Conservation (phyloP, 495 filamentous ascomycete species). For the Penicillium soppii region DNA sequence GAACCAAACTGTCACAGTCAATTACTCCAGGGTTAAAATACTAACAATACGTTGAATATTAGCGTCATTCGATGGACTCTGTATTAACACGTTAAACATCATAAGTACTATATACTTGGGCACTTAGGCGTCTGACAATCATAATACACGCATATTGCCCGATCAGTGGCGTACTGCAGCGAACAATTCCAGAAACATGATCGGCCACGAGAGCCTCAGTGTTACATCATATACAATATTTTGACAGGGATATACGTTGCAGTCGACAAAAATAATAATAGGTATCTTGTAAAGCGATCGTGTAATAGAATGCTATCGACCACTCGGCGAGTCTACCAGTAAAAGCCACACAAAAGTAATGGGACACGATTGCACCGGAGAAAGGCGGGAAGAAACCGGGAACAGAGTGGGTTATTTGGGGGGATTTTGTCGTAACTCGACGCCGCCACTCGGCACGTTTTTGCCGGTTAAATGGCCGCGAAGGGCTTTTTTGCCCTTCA, state of each 20-base stretch:
- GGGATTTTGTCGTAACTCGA: background rate
- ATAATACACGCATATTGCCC: background rate
- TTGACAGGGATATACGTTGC: no score
- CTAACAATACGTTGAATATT: no score
- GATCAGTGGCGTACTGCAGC: conserved; percentile 18
- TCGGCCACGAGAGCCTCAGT: conserved; percentile 9
- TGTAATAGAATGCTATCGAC: background rate
- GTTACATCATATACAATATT: conserved; percentile 4
- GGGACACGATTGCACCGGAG: background rate
- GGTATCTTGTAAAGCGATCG: background rate
- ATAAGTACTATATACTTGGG: no score
- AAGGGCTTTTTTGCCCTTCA: no score
- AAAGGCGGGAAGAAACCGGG: conserved; percentile 10
- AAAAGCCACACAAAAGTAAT: conserved; percentile 1
- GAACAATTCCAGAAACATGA: conserved; percentile 24
- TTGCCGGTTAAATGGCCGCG: conserved; percentile 11
- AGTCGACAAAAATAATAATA: no score
- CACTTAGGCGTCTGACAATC: background rate
- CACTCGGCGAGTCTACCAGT: background rate
- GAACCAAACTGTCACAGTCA: no score
- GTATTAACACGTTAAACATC: no score
- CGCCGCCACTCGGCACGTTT: conserved; percentile 9
- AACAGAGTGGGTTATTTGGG: background rate
- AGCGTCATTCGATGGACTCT: no score
- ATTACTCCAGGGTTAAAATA: no score